A percentile compares a stretch with the other conserved stretches of the same genome.
Evolutionary conservation across 139 green algal species (phyloP).

Genomic region (Volvox africanus): DNA sequence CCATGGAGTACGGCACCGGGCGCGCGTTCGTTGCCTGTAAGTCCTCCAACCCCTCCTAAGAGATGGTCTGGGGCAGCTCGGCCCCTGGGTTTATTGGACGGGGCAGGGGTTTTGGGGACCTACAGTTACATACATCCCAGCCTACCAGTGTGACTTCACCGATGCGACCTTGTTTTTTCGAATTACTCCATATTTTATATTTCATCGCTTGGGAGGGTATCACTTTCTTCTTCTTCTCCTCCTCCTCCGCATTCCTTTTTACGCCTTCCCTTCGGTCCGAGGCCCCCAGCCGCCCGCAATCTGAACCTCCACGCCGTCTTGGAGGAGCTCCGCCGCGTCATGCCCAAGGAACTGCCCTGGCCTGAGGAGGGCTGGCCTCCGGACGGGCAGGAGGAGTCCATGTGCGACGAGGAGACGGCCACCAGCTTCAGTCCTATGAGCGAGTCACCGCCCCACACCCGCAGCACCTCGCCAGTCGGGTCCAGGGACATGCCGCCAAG

Average conservation of each 20-base stretch:
- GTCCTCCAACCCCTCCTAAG: neutral
- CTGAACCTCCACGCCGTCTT: neutral
- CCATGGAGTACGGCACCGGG: conserved; percentile 20
- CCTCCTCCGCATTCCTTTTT: neutral
- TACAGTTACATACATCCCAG: no score
- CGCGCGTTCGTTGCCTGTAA: conserved; percentile 28
- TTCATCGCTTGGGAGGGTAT: neutral
- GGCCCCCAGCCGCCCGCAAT: neutral
- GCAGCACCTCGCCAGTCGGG: neutral
- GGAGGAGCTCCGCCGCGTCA: conserved; percentile 8
- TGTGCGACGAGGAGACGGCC: neutral
- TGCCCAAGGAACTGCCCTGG: conserved; percentile 33
- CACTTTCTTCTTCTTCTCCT: neutral
- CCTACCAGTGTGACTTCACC: no score
- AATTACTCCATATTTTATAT: no score
- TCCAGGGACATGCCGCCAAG: neutral
- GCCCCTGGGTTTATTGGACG: no score
- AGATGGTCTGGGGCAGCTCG: neutral
- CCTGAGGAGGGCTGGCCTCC: conserved; percentile 38
- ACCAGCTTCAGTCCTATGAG: neutral
- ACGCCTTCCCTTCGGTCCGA: neutral
- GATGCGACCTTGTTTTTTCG: no score
- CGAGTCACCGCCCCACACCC: neutral
- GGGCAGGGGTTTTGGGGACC: neutral
- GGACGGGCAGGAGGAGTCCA: neutral